phyloP scores from a whole-genome alignment of 306 rosid species.

The Medicago truncatula region DNA sequence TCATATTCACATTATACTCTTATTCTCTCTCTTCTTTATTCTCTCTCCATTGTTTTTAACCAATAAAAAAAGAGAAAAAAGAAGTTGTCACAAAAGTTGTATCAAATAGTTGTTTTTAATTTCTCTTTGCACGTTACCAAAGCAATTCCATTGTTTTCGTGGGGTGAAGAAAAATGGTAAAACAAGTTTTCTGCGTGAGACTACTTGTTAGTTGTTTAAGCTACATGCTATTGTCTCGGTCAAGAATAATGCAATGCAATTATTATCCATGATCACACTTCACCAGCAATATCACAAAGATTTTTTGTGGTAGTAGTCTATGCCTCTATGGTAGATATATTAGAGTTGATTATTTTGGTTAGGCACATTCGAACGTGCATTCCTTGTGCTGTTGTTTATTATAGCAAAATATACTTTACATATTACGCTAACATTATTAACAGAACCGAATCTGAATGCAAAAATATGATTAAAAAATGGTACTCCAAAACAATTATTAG shows the following conservation, averaged over 20 bases:
- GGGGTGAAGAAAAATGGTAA: too few relatives aligned
- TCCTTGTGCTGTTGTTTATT: constrained; percentile 23
- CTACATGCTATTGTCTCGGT: too few relatives aligned
- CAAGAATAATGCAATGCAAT: constrained; percentile 36
- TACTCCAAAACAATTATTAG: not conserved
- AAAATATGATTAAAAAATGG: constrained; percentile 5
- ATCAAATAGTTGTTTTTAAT: too few relatives aligned
- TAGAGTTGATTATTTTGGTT: constrained; percentile 8
- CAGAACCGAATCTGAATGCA: constrained; percentile 11
- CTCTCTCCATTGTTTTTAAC: too few relatives aligned
- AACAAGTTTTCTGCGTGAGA: too few relatives aligned
- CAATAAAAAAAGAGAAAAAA: too few relatives aligned
- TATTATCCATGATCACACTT: constrained; percentile 13
- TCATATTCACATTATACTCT: too few relatives aligned
- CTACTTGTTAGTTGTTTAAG: too few relatives aligned
- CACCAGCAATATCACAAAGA: constrained; percentile 44
- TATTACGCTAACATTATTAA: constrained; percentile 1
- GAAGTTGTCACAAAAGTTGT: too few relatives aligned
- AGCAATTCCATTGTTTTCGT: too few relatives aligned
- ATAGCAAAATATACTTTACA: constrained; percentile 2
- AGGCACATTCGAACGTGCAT: constrained; percentile 59
- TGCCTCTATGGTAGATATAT: not conserved
- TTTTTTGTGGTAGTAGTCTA: not conserved
- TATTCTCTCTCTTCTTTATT: too few relatives aligned
- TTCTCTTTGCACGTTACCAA: too few relatives aligned